Base-by-base conservation (phyloP, 768 basidiomycete genomes). In the Lactarius akahatsu region DNA sequence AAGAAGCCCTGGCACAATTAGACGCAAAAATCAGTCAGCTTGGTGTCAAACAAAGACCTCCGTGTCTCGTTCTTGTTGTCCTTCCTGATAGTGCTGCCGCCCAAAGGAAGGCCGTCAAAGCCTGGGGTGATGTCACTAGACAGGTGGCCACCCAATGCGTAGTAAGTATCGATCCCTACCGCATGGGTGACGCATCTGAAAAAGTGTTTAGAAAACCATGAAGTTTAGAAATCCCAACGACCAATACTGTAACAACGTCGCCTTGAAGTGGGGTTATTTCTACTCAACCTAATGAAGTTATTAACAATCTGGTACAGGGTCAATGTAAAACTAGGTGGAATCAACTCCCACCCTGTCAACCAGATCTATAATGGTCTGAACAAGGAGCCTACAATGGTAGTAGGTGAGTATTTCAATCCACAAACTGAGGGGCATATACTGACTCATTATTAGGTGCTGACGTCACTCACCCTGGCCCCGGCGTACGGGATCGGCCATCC, bases 401-500 rank as follows among this genome's bases (percentile, higher is more conserved):
- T 67, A 23, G 70, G 73, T 75, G 43, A 47, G 63, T 69, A 41
- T 57, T 34, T 16, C 23, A 36, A 2, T 30, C 16, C 23, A 57
- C 40, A 64, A 66, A 85, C 71, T 81, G 32, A 47, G 41, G 30
- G 23, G n/a, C 28, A 30, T 57, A 13, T 23, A 5, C 57, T 40
- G 3, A 59, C 1, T 34, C 13, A 26, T 50, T 38, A 26, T 38
- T 32, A 79, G 78, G 78, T 41, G 77, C 77, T 1, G 78, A 80
- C 63, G 77, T 90, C 0, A 80, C 83, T 8, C 90, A 92, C 67
- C 86, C 89, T 0, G 81, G 81, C 0, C 83, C 88, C 15, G 86
- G 87, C 0, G 70, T 80, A 0, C 69, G 74, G 0, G 74, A 78
- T 40, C 85, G 78, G 9, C 83, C 90, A 0, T 90, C 89, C 0